Evolutionary conservation across 208 protist genomes (phyloP).

Genomic region (Polymyxa betae): DNA sequence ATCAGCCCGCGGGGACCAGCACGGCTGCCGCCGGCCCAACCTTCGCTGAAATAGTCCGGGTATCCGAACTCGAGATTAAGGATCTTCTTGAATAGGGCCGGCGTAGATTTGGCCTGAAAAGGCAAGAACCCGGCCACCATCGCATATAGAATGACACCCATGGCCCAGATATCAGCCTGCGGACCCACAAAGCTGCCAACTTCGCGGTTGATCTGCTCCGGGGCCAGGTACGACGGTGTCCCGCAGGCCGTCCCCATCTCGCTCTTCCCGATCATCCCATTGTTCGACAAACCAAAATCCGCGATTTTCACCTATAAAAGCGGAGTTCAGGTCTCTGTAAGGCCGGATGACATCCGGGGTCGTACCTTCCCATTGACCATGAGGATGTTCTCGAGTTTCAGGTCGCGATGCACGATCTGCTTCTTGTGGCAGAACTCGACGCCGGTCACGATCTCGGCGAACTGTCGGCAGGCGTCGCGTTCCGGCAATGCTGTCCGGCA

Average conservation of each 20-base stretch:
- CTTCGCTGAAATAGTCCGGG: conserved; percentile 50
- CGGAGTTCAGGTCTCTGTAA: neutral
- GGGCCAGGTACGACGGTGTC: conserved; percentile 55
- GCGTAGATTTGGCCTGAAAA: neutral
- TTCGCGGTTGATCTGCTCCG: conserved; percentile 60
- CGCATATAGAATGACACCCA: conserved; percentile 60
- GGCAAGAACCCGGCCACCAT: conserved; percentile 55
- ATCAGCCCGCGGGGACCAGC: neutral
- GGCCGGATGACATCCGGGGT: too few relatives aligned
- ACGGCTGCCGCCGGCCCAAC: neutral
- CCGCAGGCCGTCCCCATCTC: conserved; percentile 57
- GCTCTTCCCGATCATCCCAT: neutral
- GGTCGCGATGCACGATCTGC: conserved; percentile 56
- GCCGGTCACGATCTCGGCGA: conserved; percentile 46
- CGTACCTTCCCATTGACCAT: conserved; percentile 10
- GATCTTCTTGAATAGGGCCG: conserved; percentile 53
- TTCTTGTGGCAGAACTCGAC: conserved; percentile 58
- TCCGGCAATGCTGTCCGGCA: conserved; percentile 1
- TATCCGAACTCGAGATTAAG: conserved; percentile 42
- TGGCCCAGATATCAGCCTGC: conserved; percentile 54
- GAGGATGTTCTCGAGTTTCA: conserved; percentile 59
- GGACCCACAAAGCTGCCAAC: neutral
- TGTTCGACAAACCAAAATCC: conserved; percentile 58
- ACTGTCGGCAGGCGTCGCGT: conserved; percentile 48
- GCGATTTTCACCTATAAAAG: conserved; percentile 43